These are phyloP conservation scores for Podaxis sp. DNA, from an alignment of 768 basidiomycete genomes.

Conservation along the genomic window DNA sequence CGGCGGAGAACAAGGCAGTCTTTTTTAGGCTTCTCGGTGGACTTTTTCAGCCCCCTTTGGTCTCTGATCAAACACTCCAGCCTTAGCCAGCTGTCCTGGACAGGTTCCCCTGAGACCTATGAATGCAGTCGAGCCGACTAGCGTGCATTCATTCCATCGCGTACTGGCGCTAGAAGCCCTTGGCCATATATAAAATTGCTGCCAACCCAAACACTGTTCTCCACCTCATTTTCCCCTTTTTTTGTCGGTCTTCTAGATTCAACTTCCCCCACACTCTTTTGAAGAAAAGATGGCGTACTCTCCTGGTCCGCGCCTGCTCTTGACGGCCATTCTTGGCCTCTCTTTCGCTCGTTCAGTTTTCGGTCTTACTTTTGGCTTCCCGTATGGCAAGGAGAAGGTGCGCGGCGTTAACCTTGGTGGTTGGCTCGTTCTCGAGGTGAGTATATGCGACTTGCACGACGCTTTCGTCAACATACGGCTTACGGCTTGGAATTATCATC, in stretches of 20 bases:
- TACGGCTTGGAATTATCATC: background rate
- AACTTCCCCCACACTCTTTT: slow-evolving; percentile 10
- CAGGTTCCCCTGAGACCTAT: background rate
- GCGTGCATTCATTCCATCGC: background rate
- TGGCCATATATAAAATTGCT: background rate
- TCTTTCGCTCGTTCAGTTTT: slow-evolving; percentile 20
- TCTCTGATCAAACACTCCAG: background rate
- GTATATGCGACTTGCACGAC: slow-evolving; percentile 15
- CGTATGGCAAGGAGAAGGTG: slow-evolving; percentile 69
- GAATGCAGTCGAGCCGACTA: background rate
- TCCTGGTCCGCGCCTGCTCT: slow-evolving; percentile 11
- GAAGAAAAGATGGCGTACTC: slow-evolving; percentile 1
- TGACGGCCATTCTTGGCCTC: slow-evolving; percentile 16
- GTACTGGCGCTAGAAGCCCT: background rate
- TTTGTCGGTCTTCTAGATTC: slow-evolving; percentile 9
- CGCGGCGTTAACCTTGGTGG: slow-evolving; percentile 83
- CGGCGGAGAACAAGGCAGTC: too few relatives aligned
- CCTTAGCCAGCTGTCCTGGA: background rate
- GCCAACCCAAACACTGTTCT: background rate
- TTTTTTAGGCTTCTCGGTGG: background rate
- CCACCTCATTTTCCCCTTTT: background rate
- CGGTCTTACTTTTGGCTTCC: slow-evolving; percentile 50
- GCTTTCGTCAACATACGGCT: background rate
- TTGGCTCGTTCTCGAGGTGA: slow-evolving; percentile 47
- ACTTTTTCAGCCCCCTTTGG: background rate